Base-by-base conservation (phyloP, 352 stramenopile genomes). In the Pythium phragmitis region DNA sequence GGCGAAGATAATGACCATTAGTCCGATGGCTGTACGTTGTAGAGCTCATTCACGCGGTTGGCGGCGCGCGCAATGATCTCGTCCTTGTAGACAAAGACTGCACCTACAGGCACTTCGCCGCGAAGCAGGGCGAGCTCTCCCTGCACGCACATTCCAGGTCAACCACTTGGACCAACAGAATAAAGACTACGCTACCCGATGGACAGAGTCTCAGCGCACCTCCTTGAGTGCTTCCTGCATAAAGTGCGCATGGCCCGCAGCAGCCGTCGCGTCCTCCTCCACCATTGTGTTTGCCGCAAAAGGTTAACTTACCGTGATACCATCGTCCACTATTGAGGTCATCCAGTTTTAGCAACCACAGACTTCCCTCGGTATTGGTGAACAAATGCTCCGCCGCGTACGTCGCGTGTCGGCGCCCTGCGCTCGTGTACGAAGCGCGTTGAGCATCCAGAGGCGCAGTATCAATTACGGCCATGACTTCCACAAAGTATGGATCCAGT, bases 21-120 rank as follows among this genome's bases (percentile, higher is more conserved):
- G 30, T 2, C 34, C 3, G n/a, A 55, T 39, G 7, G 34, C 34
- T 63, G 39, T 61, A 93, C 88, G 66, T 96, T 96, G 73, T 71
- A 93, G 8, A 90, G 77, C 61, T 91, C 85, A 60, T 97, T 97
- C 12, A 91, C 94, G 51, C 82, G 78, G 72, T 98, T 98, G 34
- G 82, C 75, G 4, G 85, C 91, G 39, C 76, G 73, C 7, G 80
- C 82, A 41, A 98, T 92, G 63, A 98, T 80, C 52, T 80, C 71
- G 43, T 71, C 69, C 21, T 79, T 62, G 69, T 89, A 74, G 7
- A 98, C 89, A 60, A 98, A 97, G n/a, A 98, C 91, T 48, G 86
- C 95, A 14, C 91, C 92, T 36, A 98, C 92, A 1, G 92, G 91
- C 26, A 98, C 91, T 77, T 98, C 92, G 11, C 85, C 78, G 39